phyloP scores from a whole-genome alignment of 148 eudicot genomes.

The Diospyros lotus region DNA sequence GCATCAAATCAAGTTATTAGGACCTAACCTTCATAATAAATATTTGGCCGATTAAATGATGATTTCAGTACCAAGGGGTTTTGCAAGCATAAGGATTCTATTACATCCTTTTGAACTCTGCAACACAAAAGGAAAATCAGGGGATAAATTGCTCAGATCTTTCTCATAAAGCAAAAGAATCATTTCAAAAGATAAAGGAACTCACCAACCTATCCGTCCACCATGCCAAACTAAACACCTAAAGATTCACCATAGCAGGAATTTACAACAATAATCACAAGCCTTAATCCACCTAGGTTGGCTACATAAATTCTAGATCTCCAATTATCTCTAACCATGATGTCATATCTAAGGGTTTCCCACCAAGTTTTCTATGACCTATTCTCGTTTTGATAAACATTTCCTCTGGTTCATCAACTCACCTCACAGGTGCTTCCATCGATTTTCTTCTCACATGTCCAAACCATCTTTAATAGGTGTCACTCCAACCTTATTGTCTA shows the following conservation, averaged over 20 bases:
- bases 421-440: too few relatives aligned
- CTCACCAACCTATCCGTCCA: not conserved
- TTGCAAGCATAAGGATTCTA: constrained; percentile 58
- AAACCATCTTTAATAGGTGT: too few relatives aligned
- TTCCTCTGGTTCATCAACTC: too few relatives aligned
- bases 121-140: constrained; percentile 18
- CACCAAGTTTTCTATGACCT: too few relatives aligned
- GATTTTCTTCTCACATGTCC: too few relatives aligned
- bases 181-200: not conserved
- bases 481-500: too few relatives aligned
- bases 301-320: too few relatives aligned
- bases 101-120: constrained; percentile 94
- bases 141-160: not conserved
- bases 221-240: not conserved
- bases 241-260: not conserved
- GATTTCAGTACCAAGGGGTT: constrained; percentile 77
- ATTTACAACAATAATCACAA: too few relatives aligned
- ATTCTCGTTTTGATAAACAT: too few relatives aligned
- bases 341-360: too few relatives aligned
- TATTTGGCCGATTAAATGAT: constrained; percentile 93
- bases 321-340: too few relatives aligned
- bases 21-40: constrained; percentile 77
- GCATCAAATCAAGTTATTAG: constrained; percentile 19
- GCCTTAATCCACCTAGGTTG: too few relatives aligned
- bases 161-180: not conserved